phyloP scores from a whole-genome alignment of 2,329 filamentous ascomycete genomes.

The Dothideomycetes sp. region DNA sequence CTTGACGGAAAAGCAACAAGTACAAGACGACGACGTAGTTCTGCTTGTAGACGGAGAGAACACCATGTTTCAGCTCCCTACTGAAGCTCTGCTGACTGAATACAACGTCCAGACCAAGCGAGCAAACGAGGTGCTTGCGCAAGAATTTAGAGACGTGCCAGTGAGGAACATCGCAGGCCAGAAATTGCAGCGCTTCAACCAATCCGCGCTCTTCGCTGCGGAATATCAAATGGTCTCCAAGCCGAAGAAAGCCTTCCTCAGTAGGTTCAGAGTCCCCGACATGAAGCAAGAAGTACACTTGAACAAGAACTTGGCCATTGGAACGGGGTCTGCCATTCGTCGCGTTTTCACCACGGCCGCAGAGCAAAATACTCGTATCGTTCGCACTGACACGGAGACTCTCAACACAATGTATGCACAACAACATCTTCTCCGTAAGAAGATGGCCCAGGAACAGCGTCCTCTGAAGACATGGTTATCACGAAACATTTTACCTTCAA shows the following conservation, averaged over 20 bases:
- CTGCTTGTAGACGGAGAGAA: slow-evolving; percentile 9
- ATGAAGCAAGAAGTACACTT: not conserved
- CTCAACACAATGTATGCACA: slow-evolving; percentile 12
- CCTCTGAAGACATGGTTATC: slow-evolving; percentile 3
- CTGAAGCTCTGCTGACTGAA: slow-evolving; percentile 4
- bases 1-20: not conserved
- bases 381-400: slow-evolving; percentile 7
- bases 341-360: slow-evolving; percentile 4
- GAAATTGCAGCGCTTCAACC: slow-evolving; percentile 10
- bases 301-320: slow-evolving; percentile 4
- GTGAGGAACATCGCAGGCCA: slow-evolving; percentile 1
- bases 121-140: not conserved
- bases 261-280: slow-evolving; percentile 4
- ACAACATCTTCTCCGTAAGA: slow-evolving; percentile 1
- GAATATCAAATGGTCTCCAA: not conserved
- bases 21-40: slow-evolving; percentile 4
- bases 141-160: slow-evolving; percentile 2
- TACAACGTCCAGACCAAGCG: slow-evolving; percentile 3
- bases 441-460: slow-evolving; percentile 9
- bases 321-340: slow-evolving; percentile 5
- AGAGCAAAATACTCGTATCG: slow-evolving; percentile 4
- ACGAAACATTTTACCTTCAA: slow-evolving; percentile 4
- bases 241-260: not conserved
- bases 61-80: slow-evolving; percentile 6
- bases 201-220: slow-evolving; percentile 12